Percentiles rank a stretch among this genome's conserved stretches.
Evolutionary conservation across 1,284 basidiomycete species (phyloP).

Genomic region (Marasmius sp.): DNA sequence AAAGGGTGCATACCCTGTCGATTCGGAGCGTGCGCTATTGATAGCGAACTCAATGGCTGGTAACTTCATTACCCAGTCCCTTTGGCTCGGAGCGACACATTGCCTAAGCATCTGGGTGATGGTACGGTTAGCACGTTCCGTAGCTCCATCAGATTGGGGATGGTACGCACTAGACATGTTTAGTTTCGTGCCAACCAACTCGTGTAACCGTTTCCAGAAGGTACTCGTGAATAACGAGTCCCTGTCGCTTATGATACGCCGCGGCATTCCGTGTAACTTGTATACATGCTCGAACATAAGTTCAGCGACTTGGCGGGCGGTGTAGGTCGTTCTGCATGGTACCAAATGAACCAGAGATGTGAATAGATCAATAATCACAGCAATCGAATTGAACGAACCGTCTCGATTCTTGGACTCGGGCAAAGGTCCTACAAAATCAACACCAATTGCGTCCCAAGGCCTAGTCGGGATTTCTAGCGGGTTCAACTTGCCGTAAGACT

Average conservation of each 20-base stretch:
- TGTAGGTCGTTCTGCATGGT: slow-evolving; percentile 27
- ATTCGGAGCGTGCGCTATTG: no score
- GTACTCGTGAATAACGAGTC: slow-evolving; percentile 40
- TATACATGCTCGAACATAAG: slow-evolving; percentile 35
- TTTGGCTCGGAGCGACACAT: no score
- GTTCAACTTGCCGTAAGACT: slow-evolving; percentile 30
- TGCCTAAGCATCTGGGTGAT: no score
- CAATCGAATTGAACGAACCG: slow-evolving; percentile 21
- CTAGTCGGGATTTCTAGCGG: slow-evolving; percentile 25
- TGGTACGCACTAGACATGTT: no score
- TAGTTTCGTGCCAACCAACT: slow-evolving; percentile 28
- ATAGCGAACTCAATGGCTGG: no score
- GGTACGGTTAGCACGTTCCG: no score
- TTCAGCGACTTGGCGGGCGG: slow-evolving; percentile 35
- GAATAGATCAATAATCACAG: slow-evolving; percentile 32
- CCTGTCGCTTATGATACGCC: slow-evolving; percentile 37
- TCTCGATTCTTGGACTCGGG: slow-evolving; percentile 23
- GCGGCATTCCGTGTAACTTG: slow-evolving; percentile 36
- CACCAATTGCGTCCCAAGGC: slow-evolving; percentile 35
- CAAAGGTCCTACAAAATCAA: slow-evolving; percentile 31
- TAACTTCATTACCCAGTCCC: no score
- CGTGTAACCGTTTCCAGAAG: slow-evolving; percentile 39
- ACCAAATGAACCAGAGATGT: slow-evolving; percentile 35
- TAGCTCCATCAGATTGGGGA: no score
- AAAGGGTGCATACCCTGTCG: no score